Evolutionary conservation across 192 early-diverging fungal species (phyloP).

Genomic region (Coemansia sp.): DNA sequence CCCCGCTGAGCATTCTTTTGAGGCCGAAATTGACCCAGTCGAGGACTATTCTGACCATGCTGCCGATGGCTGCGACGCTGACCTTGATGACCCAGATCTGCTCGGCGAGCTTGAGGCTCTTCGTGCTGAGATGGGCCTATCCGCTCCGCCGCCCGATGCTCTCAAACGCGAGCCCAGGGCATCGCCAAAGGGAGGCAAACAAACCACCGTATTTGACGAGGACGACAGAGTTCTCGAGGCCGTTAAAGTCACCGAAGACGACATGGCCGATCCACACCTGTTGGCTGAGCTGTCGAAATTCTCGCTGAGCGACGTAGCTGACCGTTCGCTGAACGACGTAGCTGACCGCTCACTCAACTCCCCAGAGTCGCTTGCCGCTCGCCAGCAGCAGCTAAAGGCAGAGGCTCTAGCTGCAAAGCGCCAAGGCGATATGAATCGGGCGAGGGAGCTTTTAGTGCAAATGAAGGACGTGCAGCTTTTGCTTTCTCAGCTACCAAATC

Average conservation of each 20-base stretch:
- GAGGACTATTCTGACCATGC: neutral
- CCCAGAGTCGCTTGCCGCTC: neutral
- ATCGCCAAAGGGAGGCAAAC: neutral
- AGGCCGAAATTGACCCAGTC: neutral
- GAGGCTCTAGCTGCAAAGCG: slow-evolving; percentile 31
- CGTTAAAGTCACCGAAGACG: slow-evolving; percentile 32
- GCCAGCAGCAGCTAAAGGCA: slow-evolving; percentile 19
- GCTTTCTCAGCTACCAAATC: no score
- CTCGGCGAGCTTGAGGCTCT: slow-evolving; percentile 40
- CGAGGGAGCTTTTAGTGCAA: slow-evolving; percentile 26
- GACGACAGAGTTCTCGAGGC: slow-evolving; percentile 14
- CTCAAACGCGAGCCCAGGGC: no score
- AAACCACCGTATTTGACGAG: neutral
- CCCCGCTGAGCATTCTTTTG: neutral
- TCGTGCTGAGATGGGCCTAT: slow-evolving; percentile 33
- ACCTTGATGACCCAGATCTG: slow-evolving; percentile 34
- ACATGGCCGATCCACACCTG: slow-evolving; percentile 40
- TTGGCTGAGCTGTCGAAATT: slow-evolving; percentile 26
- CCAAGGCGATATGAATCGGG: slow-evolving; percentile 17
- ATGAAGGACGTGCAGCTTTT: slow-evolving; percentile 32
- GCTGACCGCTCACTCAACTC: no score
- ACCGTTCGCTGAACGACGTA: no score
- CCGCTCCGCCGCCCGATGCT: neutral
- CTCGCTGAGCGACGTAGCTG: neutral
- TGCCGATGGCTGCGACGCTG: slow-evolving; percentile 12